Base-by-base conservation (phyloP, 1,284 basidiomycete genomes). In the Quambalaria eucalypti region DNA sequence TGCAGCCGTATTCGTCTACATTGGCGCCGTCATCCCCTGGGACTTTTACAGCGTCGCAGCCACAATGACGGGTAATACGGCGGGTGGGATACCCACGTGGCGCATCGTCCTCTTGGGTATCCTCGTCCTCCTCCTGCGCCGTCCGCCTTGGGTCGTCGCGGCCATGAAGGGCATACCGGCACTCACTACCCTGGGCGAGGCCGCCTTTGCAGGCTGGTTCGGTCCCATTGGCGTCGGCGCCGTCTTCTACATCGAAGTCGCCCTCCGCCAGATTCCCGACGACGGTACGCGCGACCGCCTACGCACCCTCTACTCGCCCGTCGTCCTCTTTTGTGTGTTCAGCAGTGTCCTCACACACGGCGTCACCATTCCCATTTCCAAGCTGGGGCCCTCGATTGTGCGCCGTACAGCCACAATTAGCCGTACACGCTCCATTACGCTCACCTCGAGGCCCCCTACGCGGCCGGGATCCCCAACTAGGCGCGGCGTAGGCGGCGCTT, bases 321-420 rank as follows among this genome's bases (percentile, higher is more conserved):
- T 81, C 25, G 79, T 81, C 9, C 77, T 80, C 52, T 81, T 82
- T 60, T 69, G 80, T 46, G 78, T 81, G 12, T 76, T 82, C 50
- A 76, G 77, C 0, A 80, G 78, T 1, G 77, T 81, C 2, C 60
- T 81, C 39, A 76, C 78, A 0, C 80, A 82, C 60, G 81, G 69
- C 28, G 56, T 73, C 48, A 73, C 71, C 6, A 69, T 75, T 26
- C 73, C 73, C 8, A 59, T 74, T 29, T 61, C 64, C 2, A 71
- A 73, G 52, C 64, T 73, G 14, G 68, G 68, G 0, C 71, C 73
- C 0, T 53, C 55, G 23, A 57, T 71, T 1, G 57, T 70, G 52
- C 50, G 64, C n/a, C 51, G 59, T 2, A 69, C 69, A 4, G 50
- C 58, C 4, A 59, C 57, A 6, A 29, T 62, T 14, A 52, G 49